Evolutionary conservation across 768 basidiomycete genomes (phyloP).

Genomic region (Termitomyces heimii): DNA sequence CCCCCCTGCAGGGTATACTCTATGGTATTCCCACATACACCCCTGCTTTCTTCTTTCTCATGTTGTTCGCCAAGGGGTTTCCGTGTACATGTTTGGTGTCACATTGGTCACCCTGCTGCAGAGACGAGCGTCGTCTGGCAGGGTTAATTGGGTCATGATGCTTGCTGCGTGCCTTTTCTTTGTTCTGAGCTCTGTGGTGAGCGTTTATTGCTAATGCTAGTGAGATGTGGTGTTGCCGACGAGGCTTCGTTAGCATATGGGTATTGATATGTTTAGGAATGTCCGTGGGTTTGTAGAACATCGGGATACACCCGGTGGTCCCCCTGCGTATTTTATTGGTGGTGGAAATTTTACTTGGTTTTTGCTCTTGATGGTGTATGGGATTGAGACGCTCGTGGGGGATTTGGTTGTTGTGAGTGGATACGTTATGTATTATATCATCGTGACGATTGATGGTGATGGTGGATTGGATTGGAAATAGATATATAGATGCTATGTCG

Average conservation of each 20-base stretch:
- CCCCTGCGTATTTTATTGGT: neutral
- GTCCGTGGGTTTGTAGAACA: neutral
- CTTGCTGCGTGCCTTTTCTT: neutral
- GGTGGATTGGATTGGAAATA: neutral
- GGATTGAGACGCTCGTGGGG: neutral
- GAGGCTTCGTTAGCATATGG: neutral
- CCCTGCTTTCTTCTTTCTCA: neutral
- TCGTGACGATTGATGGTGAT: no score
- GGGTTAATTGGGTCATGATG: neutral
- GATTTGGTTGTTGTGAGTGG: neutral
- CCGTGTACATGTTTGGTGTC: neutral
- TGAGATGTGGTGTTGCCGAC: no score
- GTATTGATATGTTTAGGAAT: neutral
- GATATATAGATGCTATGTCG: constrained; percentile 5
- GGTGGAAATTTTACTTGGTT: neutral
- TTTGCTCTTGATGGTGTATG: neutral
- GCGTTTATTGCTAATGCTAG: no score
- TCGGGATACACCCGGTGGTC: neutral
- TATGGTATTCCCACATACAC: neutral
- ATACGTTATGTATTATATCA: no score
- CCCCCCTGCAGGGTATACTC: neutral
- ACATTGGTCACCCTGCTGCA: neutral
- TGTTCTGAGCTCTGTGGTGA: neutral
- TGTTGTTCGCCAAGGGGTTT: neutral
- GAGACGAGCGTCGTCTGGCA: neutral